phyloP scores from a whole-genome alignment of 2,329 filamentous ascomycete species.

The Arthrobotrys conoides region DNA sequence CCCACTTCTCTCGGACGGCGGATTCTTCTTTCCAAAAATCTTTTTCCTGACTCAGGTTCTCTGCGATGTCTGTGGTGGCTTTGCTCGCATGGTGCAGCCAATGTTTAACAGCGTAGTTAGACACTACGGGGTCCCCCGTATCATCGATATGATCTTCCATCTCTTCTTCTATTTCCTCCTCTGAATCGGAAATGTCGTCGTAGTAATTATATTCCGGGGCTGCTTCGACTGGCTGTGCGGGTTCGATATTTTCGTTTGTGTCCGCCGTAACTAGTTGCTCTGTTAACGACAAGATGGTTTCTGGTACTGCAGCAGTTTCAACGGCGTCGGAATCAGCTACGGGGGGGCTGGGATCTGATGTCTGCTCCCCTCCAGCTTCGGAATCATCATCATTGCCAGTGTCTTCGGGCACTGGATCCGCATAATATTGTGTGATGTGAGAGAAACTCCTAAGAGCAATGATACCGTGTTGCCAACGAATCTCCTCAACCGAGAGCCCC shows the following conservation, averaged over 20 bases:
- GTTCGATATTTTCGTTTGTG: background rate
- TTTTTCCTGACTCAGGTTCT: slow-evolving; percentile 67
- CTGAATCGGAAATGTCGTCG: slow-evolving; percentile 64
- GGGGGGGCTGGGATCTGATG: background rate
- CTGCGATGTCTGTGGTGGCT: slow-evolving; percentile 68
- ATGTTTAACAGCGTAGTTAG: slow-evolving; percentile 67
- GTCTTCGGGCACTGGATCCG: slow-evolving; percentile 47
- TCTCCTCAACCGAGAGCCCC: slow-evolving; percentile 67
- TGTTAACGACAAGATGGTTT: background rate
- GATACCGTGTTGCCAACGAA: slow-evolving; percentile 68
- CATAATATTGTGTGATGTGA: slow-evolving; percentile 66
- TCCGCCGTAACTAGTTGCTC: slow-evolving; percentile 28
- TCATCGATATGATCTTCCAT: slow-evolving; percentile 11
- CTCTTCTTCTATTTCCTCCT: slow-evolving; percentile 58
- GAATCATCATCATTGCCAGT: background rate
- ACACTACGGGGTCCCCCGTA: slow-evolving; percentile 62
- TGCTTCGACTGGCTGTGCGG: background rate
- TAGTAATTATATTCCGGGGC: slow-evolving; percentile 42
- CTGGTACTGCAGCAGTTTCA: background rate
- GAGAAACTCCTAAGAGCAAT: slow-evolving; percentile 67
- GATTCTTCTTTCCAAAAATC: slow-evolving; percentile 68
- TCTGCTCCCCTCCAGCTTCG: background rate
- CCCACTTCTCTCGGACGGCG: slow-evolving; percentile 67
- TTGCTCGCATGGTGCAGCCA: slow-evolving; percentile 69
- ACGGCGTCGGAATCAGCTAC: background rate